Base-by-base conservation (phyloP, 1,139 yeast genomes). In the Zhuliangozyma parablackwelliae region DNA sequence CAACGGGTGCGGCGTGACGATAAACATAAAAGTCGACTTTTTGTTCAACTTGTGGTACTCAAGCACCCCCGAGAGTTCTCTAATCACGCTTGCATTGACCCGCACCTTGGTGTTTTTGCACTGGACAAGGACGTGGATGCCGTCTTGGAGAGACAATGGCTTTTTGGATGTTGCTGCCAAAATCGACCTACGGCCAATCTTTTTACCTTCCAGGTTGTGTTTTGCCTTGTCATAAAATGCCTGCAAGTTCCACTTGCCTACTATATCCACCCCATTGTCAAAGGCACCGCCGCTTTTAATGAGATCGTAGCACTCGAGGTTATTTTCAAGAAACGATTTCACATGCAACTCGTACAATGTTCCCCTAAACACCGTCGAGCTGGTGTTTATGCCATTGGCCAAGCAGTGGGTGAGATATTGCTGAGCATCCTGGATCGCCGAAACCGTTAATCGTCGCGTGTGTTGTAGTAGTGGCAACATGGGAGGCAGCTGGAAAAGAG, bases 261-360 rank as follows among this genome's bases (percentile, higher is more conserved):
- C 59, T 1, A 85, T 62, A 54, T 86, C 95, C 6, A 84, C 69
- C 0, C 95, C 95, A 35, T 76, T 73, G 51, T 86, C 95, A 43
- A 75, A 75, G 0, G 86, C 66, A 0, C 94, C 92, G 2, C 95
- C 95, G 5, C 57, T 54, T 23, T 68, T 53, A 5, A 53, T 36
- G 31, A 69, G 35, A 38, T 72, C 66, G 39, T 66, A 69, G 44
- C 80, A 68, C 20, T 63, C 49, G 24, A 80, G 57, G 33, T 63
- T 54, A 2, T 58, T 39, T 37, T 64, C 57, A 2, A 82, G 58
- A 45, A 73, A 68, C 34, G 73, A 62, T 51, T 74, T 69, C 26
- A 78, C 67, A 2, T 75, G 63, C 30, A 79, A 62, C 49, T 86
- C 95, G 50, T 84, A 86, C 7, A 84, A 52, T 1, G 86, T 81